phyloP scores from a whole-genome alignment of 352 stramenopile genomes.

The Phytophthora pinifolia region DNA sequence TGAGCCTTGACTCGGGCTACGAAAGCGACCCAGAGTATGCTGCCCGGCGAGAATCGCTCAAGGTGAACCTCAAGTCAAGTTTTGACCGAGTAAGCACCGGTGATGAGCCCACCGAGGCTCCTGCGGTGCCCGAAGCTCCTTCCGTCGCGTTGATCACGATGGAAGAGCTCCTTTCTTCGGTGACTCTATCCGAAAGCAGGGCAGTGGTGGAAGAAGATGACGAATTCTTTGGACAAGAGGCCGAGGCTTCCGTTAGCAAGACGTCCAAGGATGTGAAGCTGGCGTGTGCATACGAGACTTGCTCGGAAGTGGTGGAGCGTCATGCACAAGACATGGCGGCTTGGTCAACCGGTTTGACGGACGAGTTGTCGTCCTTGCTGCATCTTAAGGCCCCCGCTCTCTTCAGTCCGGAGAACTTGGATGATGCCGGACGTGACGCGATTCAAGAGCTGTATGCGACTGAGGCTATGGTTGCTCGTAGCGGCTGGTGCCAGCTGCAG shows the following conservation, averaged over 20 bases:
- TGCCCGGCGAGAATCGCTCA: slow-evolving; percentile 49
- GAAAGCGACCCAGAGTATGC: slow-evolving; percentile 63
- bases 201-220: slow-evolving; percentile 10
- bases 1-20: slow-evolving; percentile 69
- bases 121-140: slow-evolving; percentile 8
- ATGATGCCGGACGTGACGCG: slow-evolving; percentile 31
- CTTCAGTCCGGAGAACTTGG: slow-evolving; percentile 43
- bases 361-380: slow-evolving; percentile 54
- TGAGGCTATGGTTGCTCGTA: slow-evolving; percentile 53
- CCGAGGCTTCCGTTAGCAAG: slow-evolving; percentile 1
- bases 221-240: slow-evolving; percentile 28
- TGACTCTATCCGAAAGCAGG: slow-evolving; percentile 28
- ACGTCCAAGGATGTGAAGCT: slow-evolving; percentile 33
- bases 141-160: slow-evolving; percentile 39
- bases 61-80: slow-evolving; percentile 72
- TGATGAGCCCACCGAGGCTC: slow-evolving; percentile 15
- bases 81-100: slow-evolving; percentile 65
- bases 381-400: slow-evolving; percentile 40
- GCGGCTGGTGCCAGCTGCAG: slow-evolving; percentile 61
- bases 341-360: slow-evolving; percentile 42
- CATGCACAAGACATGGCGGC: slow-evolving; percentile 48
- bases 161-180: slow-evolving; percentile 39
- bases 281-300: slow-evolving; percentile 39
- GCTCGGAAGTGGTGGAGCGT: slow-evolving; percentile 45
- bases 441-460: slow-evolving; percentile 50